Conservation (phyloP, 345 rosid genomes). For the Hibiscus tridactylites region DNA sequence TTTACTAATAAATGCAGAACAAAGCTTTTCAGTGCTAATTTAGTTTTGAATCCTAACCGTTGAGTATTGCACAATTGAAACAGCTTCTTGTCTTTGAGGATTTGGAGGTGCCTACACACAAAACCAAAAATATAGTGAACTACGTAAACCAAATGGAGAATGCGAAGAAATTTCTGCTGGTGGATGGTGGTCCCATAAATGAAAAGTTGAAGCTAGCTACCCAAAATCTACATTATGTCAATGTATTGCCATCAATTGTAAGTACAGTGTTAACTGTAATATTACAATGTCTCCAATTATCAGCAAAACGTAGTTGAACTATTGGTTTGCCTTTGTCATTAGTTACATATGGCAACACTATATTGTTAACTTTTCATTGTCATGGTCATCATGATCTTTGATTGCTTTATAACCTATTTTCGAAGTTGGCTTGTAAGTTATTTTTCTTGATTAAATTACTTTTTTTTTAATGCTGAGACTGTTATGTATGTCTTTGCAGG, state of each 20-base stretch:
- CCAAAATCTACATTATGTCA: slow-evolving; percentile 82
- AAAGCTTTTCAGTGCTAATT: background rate
- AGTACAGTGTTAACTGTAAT: slow-evolving; percentile 31
- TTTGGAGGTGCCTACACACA: slow-evolving; percentile 72
- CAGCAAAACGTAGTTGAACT: too few relatives aligned
- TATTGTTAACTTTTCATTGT: background rate
- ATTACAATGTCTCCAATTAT: too few relatives aligned
- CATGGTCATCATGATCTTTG: background rate
- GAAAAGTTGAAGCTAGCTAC: slow-evolving; percentile 91
- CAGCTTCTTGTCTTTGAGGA: slow-evolving; percentile 86
- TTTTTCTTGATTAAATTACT: background rate
- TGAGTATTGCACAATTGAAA: slow-evolving; percentile 12
- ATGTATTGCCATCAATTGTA: slow-evolving; percentile 82
- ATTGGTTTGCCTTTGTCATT: background rate
- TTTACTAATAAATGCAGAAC: background rate
- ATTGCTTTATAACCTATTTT: background rate
- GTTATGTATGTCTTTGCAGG: slow-evolving; percentile 36
- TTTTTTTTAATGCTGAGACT: too few relatives aligned
- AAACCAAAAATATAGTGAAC: slow-evolving; percentile 74
- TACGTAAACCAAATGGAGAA: slow-evolving; percentile 64
- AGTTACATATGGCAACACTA: background rate
- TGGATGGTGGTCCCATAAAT: slow-evolving; percentile 66
- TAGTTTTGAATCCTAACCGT: slow-evolving; percentile 7
- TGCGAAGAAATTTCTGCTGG: slow-evolving; percentile 73
- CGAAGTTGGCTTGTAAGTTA: background rate